These are phyloP conservation scores for Neurospora sp. DNA, from an alignment of 495 filamentous ascomycete species.

Conservation along the genomic window DNA sequence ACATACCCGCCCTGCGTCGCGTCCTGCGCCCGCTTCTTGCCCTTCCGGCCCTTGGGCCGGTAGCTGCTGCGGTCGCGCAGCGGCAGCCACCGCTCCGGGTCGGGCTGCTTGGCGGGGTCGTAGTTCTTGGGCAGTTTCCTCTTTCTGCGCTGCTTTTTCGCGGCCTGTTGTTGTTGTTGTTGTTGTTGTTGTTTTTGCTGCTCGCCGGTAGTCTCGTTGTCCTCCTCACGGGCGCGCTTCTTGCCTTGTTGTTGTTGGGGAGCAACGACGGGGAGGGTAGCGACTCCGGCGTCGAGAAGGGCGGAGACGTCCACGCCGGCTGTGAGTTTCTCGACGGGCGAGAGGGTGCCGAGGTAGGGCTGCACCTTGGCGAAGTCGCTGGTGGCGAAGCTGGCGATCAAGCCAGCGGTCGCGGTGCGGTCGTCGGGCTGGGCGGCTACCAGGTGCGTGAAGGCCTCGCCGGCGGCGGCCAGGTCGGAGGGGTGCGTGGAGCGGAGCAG, in stretches of 20 bases:
- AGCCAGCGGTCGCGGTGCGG: conserved; percentile 59
- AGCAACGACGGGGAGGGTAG: conserved; percentile 39
- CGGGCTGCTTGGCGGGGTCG: conserved; percentile 59
- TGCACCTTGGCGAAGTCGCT: conserved; percentile 50
- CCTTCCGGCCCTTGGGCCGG: conserved; percentile 82
- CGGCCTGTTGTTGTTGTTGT: conserved; percentile 49
- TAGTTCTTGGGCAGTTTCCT: conserved; percentile 74
- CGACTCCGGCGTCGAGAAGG: conserved; percentile 70
- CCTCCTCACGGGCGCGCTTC: conserved; percentile 22
- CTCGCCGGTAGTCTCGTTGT: conserved; percentile 30
- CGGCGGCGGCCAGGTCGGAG: too few species aligned
- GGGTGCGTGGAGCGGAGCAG: too few species aligned
- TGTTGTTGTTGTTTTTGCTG: conserved; percentile 36
- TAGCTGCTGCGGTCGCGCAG: conserved; percentile 81
- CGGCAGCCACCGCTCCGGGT: conserved; percentile 89
- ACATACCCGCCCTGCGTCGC: conserved; percentile 79
- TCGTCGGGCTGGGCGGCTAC: conserved; percentile 41
- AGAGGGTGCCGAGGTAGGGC: conserved; percentile 51
- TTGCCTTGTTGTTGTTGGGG: conserved; percentile 9
- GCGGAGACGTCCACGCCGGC: conserved; percentile 54
- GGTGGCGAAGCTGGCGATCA: conserved; percentile 73
- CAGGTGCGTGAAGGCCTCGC: too few species aligned
- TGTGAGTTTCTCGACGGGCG: conserved; percentile 55
- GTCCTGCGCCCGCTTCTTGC: conserved; percentile 67
- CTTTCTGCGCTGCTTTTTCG: conserved; percentile 53